Evolutionary conservation across 2,329 filamentous ascomycete genomes (phyloP).

Genomic region (Colletotrichum graminicola): DNA sequence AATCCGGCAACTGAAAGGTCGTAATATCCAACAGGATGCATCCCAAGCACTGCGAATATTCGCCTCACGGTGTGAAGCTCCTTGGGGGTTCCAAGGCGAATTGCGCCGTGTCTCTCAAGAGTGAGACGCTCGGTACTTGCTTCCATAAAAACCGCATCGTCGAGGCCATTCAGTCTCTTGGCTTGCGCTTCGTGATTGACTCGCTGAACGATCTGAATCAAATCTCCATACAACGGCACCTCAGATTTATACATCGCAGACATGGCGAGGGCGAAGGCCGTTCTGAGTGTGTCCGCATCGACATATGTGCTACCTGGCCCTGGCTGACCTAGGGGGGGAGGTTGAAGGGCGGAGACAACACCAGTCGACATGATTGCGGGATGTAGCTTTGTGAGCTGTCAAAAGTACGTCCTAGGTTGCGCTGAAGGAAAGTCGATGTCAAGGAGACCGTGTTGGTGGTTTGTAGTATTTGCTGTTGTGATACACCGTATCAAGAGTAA

Average conservation of each 20-base stretch:
- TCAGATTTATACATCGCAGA: slow-evolving; percentile 53
- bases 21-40: slow-evolving; percentile 65
- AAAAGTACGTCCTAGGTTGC: background rate
- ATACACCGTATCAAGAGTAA: no score
- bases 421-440: background rate
- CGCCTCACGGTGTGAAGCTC: slow-evolving; percentile 58
- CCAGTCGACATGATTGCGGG: slow-evolving; percentile 9
- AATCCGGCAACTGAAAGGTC: slow-evolving; percentile 61
- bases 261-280: slow-evolving; percentile 49
- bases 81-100: slow-evolving; percentile 59
- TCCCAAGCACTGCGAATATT: slow-evolving; percentile 60
- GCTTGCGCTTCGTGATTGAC: slow-evolving; percentile 44
- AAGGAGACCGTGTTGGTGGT: background rate
- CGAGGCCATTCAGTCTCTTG: background rate
- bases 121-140: slow-evolving; percentile 15
- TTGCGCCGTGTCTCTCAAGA: slow-evolving; percentile 59
- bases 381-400: background rate
- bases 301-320: slow-evolving; percentile 15
- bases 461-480: no score
- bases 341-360: slow-evolving; percentile 8
- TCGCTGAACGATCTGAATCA: slow-evolving; percentile 48
- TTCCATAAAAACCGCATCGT: slow-evolving; percentile 6
- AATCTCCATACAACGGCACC: slow-evolving; percentile 51
- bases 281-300: slow-evolving; percentile 45
- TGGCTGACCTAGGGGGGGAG: slow-evolving; percentile 1